Conservation (phyloP, 345 rosid genomes). For the Moricandia arvensis region DNA sequence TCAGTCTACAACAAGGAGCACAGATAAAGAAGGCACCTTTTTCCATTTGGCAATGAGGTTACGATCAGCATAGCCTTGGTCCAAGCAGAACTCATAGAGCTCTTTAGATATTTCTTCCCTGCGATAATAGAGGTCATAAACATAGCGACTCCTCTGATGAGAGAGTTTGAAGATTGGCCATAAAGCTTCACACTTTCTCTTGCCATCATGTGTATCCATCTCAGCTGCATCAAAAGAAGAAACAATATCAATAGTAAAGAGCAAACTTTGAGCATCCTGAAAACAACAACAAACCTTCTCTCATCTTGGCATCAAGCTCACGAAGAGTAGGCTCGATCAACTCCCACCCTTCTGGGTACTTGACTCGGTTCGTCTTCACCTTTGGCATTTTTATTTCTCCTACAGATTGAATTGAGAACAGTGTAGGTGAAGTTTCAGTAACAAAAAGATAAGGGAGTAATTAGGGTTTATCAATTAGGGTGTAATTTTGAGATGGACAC, state of each 20-base stretch:
- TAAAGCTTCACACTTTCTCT: conserved; percentile 72
- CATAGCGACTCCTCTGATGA: conserved; percentile 71
- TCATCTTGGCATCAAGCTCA: conserved; percentile 67
- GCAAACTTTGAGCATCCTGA: background rate
- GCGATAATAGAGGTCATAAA: conserved; percentile 63
- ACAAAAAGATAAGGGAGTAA: background rate
- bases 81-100: conserved; percentile 72
- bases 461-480: background rate
- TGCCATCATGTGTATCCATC: conserved; percentile 74
- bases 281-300: conserved; percentile 54
- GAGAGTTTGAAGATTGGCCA: conserved; percentile 83
- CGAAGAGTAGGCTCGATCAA: conserved; percentile 75
- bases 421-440: background rate
- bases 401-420: background rate
- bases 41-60: conserved; percentile 75
- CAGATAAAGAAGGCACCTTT: conserved; percentile 9
- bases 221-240: conserved; percentile 52
- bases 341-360: conserved; percentile 79
- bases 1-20: too few relatives aligned
- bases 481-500: background rate
- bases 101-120: conserved; percentile 74
- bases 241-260: background rate
- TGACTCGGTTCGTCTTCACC: conserved; percentile 63
- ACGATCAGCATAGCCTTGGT: conserved; percentile 65
- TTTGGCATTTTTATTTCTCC: conserved; percentile 61